Conservation (phyloP, 768 basidiomycete species). For the Auricularia sp. region DNA sequence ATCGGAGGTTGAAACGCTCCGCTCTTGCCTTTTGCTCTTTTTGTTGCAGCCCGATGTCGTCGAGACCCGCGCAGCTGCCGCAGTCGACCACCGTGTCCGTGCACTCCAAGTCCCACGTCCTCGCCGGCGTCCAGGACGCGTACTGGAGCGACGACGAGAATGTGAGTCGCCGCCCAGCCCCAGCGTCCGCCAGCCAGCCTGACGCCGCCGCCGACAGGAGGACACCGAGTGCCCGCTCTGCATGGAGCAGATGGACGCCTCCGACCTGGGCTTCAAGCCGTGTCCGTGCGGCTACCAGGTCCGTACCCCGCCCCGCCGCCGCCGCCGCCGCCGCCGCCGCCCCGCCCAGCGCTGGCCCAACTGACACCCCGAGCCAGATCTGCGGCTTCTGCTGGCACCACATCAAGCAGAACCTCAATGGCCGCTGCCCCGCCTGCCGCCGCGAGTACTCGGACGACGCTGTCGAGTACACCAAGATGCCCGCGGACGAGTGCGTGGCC, state of each 20-base stretch:
- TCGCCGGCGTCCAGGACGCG: conserved; percentile 79
- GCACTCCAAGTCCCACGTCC: conserved; percentile 9
- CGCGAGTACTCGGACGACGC: conserved; percentile 86
- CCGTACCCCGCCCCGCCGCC: conserved; percentile 10
- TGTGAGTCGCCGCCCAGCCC: conserved; percentile 32
- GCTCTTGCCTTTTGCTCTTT: neutral
- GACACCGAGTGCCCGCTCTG: conserved; percentile 97
- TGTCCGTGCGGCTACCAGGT: conserved; percentile 99
- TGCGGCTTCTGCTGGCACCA: conserved; percentile 99
- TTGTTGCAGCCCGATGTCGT: neutral
- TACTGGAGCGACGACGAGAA: conserved; percentile 93
- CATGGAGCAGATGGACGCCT: conserved; percentile 97
- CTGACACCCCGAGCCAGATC: conserved; percentile 43
- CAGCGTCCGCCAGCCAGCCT: conserved; percentile 11
- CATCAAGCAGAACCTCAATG: conserved; percentile 91
- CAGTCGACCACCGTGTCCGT: conserved; percentile 1
- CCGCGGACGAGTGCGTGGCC: conserved; percentile 79
- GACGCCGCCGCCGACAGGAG: conserved; percentile 47
- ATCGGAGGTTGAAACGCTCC: neutral
- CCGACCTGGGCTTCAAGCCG: conserved; percentile 98
- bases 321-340: neutral
- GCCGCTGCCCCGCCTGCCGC: conserved; percentile 93
- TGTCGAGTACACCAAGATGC: conserved; percentile 91
- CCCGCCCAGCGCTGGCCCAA: neutral
- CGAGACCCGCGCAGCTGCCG: neutral